These are phyloP conservation scores for Fusarium haematococcum DNA, from an alignment of 2,329 filamentous ascomycete genomes.

Conservation along the genomic window DNA sequence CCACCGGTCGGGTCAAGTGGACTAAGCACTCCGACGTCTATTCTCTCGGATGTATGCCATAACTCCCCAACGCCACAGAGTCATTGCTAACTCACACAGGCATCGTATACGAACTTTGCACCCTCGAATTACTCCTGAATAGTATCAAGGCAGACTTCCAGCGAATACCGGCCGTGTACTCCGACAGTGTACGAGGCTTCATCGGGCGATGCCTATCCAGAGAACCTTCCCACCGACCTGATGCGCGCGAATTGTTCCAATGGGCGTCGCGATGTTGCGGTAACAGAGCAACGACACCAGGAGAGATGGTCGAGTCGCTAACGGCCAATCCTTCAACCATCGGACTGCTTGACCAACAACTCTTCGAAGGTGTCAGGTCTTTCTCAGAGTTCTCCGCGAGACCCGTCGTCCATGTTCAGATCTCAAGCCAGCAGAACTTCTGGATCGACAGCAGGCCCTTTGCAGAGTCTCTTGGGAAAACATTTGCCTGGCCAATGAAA, in stretches of 20 bases:
- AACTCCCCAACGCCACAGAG: background rate
- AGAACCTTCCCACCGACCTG: background rate
- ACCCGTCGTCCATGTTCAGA: background rate
- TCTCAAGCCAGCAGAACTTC: background rate
- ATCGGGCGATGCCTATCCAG: background rate
- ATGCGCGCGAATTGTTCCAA: background rate
- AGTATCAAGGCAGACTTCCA: background rate
- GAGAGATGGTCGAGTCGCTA: background rate
- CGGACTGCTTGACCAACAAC: background rate
- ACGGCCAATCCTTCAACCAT: background rate
- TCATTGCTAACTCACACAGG: background rate
- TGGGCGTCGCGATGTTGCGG: background rate
- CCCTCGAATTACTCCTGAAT: background rate
- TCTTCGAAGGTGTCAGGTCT: background rate
- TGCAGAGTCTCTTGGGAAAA: background rate
- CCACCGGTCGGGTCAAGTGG: background rate
- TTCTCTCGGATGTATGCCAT: background rate
- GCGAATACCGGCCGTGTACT: background rate
- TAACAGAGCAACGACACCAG: background rate
- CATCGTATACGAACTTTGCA: background rate
- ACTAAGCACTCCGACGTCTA: background rate
- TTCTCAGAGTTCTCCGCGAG: background rate
- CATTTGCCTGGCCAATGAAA: background rate
- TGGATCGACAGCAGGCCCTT: background rate
- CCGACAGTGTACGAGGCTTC: background rate